phyloP scores from a whole-genome alignment of 768 basidiomycete species.

The Tephrocybe sp. region DNA sequence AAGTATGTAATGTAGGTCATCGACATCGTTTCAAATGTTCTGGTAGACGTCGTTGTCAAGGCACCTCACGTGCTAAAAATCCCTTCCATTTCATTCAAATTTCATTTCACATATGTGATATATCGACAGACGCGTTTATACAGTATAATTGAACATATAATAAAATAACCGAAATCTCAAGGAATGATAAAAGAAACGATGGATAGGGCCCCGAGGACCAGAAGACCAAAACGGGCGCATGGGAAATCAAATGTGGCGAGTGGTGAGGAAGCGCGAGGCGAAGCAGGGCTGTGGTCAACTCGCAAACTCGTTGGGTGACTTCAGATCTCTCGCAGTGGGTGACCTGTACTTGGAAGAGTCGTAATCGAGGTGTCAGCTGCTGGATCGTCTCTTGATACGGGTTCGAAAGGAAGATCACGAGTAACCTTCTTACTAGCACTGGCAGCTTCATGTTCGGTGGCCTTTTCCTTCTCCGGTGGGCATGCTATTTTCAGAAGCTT shows the following conservation, averaged over 20 bases:
- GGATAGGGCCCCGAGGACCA: no score
- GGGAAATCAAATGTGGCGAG: no score
- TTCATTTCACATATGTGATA: no score
- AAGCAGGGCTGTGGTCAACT: neutral
- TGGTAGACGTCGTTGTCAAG: neutral
- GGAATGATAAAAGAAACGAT: no score
- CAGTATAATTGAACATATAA: no score
- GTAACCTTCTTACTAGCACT: neutral
- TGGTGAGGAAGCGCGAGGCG: no score
- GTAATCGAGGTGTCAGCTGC: neutral
- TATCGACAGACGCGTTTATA: no score
- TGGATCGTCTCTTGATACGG: neutral
- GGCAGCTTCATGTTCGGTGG: neutral
- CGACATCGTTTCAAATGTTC: neutral
- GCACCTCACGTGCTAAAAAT: neutral
- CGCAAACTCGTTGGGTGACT: neutral
- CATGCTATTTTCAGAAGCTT: neutral
- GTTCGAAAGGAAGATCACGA: neutral
- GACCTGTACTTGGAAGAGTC: neutral
- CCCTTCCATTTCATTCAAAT: no score
- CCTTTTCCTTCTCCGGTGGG: neutral
- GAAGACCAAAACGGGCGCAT: no score
- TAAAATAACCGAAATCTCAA: no score
- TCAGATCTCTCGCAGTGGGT: neutral
- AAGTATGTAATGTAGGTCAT: no score